phyloP scores from a whole-genome alignment of 768 basidiomycete genomes.

The Infundibulicybe gibba region DNA sequence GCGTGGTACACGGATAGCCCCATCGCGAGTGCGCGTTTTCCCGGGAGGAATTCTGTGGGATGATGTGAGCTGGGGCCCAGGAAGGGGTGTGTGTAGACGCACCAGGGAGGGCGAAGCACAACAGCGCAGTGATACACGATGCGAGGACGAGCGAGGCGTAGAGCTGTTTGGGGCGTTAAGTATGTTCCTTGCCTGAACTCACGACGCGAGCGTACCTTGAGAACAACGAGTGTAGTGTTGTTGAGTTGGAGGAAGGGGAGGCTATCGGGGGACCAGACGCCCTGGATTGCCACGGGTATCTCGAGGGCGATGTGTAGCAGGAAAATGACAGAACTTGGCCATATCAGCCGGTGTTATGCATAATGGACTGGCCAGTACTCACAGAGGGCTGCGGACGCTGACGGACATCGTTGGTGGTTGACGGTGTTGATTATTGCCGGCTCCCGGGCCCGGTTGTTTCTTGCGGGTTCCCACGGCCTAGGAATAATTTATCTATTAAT shows the following conservation, averaged over 20 bases:
- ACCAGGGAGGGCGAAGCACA: conserved; percentile 77
- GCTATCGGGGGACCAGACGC: conserved; percentile 55
- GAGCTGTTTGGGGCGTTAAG: no score
- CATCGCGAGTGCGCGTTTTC: conserved; percentile 80
- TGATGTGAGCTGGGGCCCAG: no score
- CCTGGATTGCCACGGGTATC: conserved; percentile 74
- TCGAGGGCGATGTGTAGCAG: conserved; percentile 80
- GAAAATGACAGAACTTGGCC: conserved; percentile 63
- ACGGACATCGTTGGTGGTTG: no score
- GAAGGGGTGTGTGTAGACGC: conserved; percentile 16
- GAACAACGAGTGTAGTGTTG: conserved; percentile 73
- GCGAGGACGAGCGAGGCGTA: conserved; percentile 62
- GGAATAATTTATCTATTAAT: no score
- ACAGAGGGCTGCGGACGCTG: no score
- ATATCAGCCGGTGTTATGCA: no score
- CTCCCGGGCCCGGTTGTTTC: no score
- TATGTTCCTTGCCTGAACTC: no score
- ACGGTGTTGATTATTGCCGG: no score
- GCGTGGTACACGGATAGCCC: conserved; percentile 75
- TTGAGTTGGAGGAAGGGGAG: conserved; percentile 79
- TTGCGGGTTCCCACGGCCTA: no score
- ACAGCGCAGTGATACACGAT: conserved; percentile 55
- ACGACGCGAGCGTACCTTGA: conserved; percentile 70
- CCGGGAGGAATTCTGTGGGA: conserved; percentile 33
- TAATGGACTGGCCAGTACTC: no score